Evolutionary conservation across 2,329 filamentous ascomycete genomes (phyloP), one percentile per base, ranked within the genome.

Genomic region (Chrysoporthe cubensis): DNA sequence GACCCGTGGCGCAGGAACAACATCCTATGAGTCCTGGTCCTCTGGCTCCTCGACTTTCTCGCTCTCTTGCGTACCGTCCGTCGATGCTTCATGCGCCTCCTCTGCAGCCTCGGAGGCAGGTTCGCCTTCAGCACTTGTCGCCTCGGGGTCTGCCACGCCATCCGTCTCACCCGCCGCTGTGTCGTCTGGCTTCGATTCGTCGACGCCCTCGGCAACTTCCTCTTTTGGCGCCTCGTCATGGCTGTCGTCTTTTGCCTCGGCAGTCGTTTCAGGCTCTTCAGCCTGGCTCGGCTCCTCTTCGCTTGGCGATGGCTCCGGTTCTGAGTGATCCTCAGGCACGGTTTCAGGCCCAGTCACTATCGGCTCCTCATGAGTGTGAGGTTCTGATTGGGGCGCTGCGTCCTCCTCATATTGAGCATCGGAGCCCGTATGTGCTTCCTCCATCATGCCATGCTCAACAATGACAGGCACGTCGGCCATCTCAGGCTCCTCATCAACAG

Each of bases 401-500:
- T 77, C 71, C 66, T 77, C 71, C 66, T 79, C 80, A 43, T 80
- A 78, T 48, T 14, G 50, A 48, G 4, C 14, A 26, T 50, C 56
- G n/a, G 63, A 42, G n/a, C 26, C 57, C 6, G 63, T 26, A 3
- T 46, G 63, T 13, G n/a, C 11, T 18, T 64, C 69, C 32, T 69
- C 66, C 48, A 69, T 65, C 64, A 70, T 67, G 64, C 71, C 69
- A 44, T 78, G 76, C 67, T 81, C 79, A 7, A 82, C 80, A 64
- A 81, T 79, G n/a, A 82, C 79, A 8, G 78, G 74, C n/a, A 76
- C 75, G 43, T 72, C 74, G 48, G 74, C 70, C 11, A 76, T 70
- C 60, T 78, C 80, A 58, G 78, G 73, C 61, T 81, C 81, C 59
- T 82, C 79, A 40, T 93, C 91, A 3, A 69, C 65, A 37, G 52